Conservation (phyloP, 768 basidiomycete genomes). For the Leccinum rimulosum region DNA sequence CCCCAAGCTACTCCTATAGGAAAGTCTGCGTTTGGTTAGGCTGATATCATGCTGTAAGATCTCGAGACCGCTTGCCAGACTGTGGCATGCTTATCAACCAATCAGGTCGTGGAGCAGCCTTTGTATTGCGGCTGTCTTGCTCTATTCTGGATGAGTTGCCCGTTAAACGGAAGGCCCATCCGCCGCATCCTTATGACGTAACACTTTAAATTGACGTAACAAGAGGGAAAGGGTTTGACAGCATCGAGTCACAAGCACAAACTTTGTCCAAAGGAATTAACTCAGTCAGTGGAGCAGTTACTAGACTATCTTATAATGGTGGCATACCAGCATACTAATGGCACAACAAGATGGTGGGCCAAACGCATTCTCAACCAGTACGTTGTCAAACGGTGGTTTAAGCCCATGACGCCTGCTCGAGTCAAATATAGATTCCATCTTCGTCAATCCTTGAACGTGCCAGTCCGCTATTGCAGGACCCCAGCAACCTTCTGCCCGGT, state of each 20-base stretch:
- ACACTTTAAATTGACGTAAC: too few species aligned
- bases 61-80: background rate
- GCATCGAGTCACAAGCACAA: background rate
- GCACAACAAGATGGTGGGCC: background rate
- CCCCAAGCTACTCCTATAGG: background rate
- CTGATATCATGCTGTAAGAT: background rate
- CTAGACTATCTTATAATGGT: background rate
- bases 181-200: too few species aligned
- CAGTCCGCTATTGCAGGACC: background rate
- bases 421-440: background rate
- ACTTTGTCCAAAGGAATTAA: background rate
- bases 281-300: background rate
- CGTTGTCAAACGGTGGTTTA: background rate
- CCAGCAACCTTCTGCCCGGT: background rate
- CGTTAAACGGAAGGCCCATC: background rate
- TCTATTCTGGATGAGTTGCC: background rate
- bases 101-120: background rate
- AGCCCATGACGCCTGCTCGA: background rate
- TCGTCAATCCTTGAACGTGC: background rate
- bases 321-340: too few species aligned
- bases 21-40: background rate
- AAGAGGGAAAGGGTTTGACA: background rate
- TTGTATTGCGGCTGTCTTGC: background rate
- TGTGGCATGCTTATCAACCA: background rate
- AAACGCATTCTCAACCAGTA: background rate